Conservation (phyloP, 163 green algal genomes). For the Chlamydomonas reinhardtii region DNA sequence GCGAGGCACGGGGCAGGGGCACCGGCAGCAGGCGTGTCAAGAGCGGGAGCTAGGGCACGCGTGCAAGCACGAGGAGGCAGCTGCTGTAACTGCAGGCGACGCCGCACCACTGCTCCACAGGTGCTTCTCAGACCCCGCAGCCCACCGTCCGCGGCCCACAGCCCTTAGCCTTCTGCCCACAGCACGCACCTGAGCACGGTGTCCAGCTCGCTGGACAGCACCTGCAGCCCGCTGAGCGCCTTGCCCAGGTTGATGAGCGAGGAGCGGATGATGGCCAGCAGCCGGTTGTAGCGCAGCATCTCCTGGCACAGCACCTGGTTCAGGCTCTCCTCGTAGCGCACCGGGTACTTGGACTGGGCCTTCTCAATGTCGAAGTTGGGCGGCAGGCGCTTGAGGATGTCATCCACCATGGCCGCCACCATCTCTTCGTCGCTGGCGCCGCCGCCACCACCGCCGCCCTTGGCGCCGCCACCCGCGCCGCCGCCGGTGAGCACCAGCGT, state of each 20-base stretch:
- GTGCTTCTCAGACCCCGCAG: too few species aligned
- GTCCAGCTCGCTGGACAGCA: conserved; percentile 73
- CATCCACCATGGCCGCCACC: conserved; percentile 71
- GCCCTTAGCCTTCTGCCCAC: too few species aligned
- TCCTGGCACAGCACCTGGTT: conserved; percentile 81
- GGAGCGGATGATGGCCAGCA: conserved; percentile 66
- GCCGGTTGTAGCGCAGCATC: conserved; percentile 78
- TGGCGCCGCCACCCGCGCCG: conserved; percentile 53
- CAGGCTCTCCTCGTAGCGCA: conserved; percentile 71
- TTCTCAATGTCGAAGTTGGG: conserved; percentile 80
- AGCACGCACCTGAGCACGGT: conserved; percentile 41
- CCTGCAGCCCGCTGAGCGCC: conserved; percentile 56
- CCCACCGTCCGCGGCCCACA: too few species aligned
- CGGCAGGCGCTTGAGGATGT: conserved; percentile 75
- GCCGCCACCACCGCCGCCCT: not conserved
- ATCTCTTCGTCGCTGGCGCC: conserved; percentile 63
- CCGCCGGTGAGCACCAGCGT: conserved; percentile 73
- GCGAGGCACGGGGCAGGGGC: not conserved
- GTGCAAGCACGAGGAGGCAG: too few species aligned
- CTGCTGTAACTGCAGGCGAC: too few species aligned
- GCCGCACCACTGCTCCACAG: too few species aligned
- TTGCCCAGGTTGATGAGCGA: conserved; percentile 67
- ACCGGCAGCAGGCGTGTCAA: too few species aligned
- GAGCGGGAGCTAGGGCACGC: too few species aligned
- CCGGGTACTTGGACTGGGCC: conserved; percentile 69